Evolutionary conservation across 768 basidiomycete species (phyloP).

Genomic region (Goffeauzyma gilvescens): DNA sequence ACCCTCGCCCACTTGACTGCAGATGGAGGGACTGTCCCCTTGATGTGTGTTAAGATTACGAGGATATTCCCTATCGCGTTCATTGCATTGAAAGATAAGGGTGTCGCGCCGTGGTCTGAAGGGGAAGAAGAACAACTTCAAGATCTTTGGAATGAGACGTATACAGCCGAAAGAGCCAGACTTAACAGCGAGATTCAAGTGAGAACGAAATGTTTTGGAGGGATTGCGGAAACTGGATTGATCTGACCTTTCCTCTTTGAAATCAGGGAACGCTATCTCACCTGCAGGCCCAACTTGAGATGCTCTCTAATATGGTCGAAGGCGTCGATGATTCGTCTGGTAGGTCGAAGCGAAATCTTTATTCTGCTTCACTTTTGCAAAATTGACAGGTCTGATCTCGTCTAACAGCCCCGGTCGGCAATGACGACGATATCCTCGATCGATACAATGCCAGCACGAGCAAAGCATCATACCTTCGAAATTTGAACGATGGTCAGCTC

Average conservation of each 20-base stretch:
- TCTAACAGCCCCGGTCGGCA: no score
- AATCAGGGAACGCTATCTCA: conserved; percentile 2
- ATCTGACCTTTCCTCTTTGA: no score
- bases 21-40: conserved; percentile 60
- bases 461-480: conserved; percentile 35
- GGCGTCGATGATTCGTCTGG: conserved; percentile 41
- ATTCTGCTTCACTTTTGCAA: neutral
- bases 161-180: conserved; percentile 38
- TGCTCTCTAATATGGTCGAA: conserved; percentile 41
- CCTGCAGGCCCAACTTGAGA: conserved; percentile 13
- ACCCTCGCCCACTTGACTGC: conserved; percentile 58
- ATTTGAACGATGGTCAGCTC: conserved; percentile 37
- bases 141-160: conserved; percentile 52
- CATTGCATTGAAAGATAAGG: conserved; percentile 44
- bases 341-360: neutral
- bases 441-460: neutral
- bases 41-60: conserved; percentile 53
- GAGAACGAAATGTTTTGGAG: no score
- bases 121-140: conserved; percentile 47
- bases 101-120: conserved; percentile 48
- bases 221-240: no score
- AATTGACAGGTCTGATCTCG: conserved; percentile 16
- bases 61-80: conserved; percentile 64
- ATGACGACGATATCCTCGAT: conserved; percentile 34
- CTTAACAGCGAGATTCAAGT: conserved; percentile 42